Base-by-base conservation (phyloP, 2,329 filamentous ascomycete species). In the Pseudocercospora ulei region DNA sequence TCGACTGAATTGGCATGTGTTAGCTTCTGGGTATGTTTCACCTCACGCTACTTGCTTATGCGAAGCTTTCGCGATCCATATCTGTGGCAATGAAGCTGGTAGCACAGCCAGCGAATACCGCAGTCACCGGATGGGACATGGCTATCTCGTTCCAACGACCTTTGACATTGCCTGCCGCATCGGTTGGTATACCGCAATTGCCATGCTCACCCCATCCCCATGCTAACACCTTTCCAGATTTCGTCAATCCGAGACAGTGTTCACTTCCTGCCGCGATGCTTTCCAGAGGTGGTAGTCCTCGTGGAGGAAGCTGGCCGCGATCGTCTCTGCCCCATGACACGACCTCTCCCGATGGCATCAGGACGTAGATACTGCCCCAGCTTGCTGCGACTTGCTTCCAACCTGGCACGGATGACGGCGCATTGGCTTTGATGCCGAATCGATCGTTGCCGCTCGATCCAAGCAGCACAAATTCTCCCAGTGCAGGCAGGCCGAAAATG, bases 161-260 rank as follows among this genome's bases (percentile, higher is more conserved):
- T 48, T 78, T 80, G 29, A 86, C 76, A 60, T 82, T 75, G 34
- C 75, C 76, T 45, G 71, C 65, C 11, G 70, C 65, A 45, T 76
- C 74, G 7, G 65, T 67, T 26, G 72, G 67, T 22, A 76, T 73
- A 2, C 90, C 90, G 59, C 90, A 98, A 59, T 98, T 98, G 1
- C 90, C 90, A 63, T 98, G 90, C 62, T 96, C 88, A 1, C 86
- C 87, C 90, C 90, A 98, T 12, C 90, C 90, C 85, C 88, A 96
- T 1, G 83, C 75, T 33, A 92, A 63, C 1, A 94, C 75, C 35
- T 78, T 72, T 1, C 75, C 75, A 44, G 48, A 35, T 12, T 71
- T 67, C 6, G 81, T 76, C 16, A 88, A 62, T 5, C 77, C 83
- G 46, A 96, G 62, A n/a, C 75, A 76, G 61, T 98, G 90, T 61